A percentile compares a stretch with the other conserved stretches of the same genome.
phyloP scores from a whole-genome alignment of 805 yeast genomes.

The Ogataea siamensis region DNA sequence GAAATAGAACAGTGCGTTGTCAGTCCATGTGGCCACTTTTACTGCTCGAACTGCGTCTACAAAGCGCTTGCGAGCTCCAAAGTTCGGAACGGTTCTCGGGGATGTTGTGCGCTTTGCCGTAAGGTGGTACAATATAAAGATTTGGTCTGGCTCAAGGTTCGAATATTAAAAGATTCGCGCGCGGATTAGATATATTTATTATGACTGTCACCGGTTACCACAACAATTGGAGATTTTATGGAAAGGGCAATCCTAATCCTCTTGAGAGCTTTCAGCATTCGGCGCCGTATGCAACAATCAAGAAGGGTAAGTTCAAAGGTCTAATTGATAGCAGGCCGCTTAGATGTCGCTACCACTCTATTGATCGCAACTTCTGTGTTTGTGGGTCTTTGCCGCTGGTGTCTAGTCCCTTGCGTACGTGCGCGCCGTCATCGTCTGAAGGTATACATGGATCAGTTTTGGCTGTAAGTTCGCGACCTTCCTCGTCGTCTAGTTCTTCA shows the following conservation, averaged over 20 bases:
- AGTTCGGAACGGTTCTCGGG: conserved; percentile 25
- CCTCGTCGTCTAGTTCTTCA: conserved; percentile 16
- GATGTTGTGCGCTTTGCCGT: conserved; percentile 36
- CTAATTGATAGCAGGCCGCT: conserved; percentile 21
- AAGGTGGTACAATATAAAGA: conserved; percentile 31
- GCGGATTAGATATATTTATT: conserved; percentile 5
- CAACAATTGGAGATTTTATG: conserved; percentile 12
- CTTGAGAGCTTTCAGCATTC: conserved; percentile 2
- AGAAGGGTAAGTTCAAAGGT: conserved; percentile 24
- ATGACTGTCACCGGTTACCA: conserved; percentile 8
- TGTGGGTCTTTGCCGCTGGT: conserved; percentile 22
- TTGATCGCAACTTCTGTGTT: conserved; percentile 18
- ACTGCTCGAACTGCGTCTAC: conserved; percentile 52
- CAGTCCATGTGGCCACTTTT: conserved; percentile 58
- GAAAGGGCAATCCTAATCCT: neutral
- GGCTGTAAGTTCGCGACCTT: neutral
- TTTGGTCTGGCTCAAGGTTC: conserved; percentile 32
- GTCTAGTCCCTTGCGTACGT: conserved; percentile 21
- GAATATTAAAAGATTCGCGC: conserved; percentile 17
- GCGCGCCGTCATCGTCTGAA: conserved; percentile 2
- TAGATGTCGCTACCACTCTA: conserved; percentile 21
- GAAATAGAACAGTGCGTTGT: conserved; percentile 47
- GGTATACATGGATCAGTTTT: no score
- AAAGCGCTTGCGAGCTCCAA: conserved; percentile 47
- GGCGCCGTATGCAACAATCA: conserved; percentile 14